phyloP scores from a whole-genome alignment of 768 basidiomycete species.

The Cyathus striatus region DNA sequence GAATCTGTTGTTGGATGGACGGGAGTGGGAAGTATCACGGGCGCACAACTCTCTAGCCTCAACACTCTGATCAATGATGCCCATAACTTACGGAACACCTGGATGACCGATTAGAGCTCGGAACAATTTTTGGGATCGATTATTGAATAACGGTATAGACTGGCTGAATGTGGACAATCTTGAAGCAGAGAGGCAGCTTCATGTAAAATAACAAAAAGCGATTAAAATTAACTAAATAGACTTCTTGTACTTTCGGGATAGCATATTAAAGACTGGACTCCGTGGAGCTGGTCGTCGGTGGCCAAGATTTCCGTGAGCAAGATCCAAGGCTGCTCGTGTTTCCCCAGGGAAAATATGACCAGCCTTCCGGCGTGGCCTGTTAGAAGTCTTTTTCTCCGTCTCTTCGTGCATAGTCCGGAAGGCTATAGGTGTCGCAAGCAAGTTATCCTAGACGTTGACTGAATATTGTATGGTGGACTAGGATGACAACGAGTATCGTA shows the following conservation, averaged over 20 bases:
- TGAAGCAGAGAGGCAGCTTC: constrained; percentile 32
- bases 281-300: constrained; percentile 16
- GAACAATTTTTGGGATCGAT: constrained; percentile 36
- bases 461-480: constrained; percentile 8
- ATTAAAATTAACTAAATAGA: constrained; percentile 10
- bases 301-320: constrained; percentile 51
- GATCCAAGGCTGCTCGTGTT: constrained; percentile 43
- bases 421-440: constrained; percentile 62
- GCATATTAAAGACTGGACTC: constrained; percentile 19
- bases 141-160: constrained; percentile 38
- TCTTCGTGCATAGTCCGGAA: constrained; percentile 41
- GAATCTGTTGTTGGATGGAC: constrained; percentile 39
- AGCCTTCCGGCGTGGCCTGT: constrained; percentile 32
- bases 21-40: constrained; percentile 36
- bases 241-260: constrained; percentile 21
- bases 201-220: constrained; percentile 6
- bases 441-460: constrained; percentile 52
- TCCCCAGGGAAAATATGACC: constrained; percentile 60
- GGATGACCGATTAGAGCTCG: constrained; percentile 40
- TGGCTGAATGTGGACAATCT: constrained; percentile 53
- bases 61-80: constrained; percentile 36
- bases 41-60: constrained; percentile 31
- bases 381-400: constrained; percentile 27
- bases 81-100: constrained; percentile 37
- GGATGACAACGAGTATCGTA: constrained; percentile 26